Base-by-base conservation (phyloP, 176 grass and related monocot species). In the Oryza australiensis region DNA sequence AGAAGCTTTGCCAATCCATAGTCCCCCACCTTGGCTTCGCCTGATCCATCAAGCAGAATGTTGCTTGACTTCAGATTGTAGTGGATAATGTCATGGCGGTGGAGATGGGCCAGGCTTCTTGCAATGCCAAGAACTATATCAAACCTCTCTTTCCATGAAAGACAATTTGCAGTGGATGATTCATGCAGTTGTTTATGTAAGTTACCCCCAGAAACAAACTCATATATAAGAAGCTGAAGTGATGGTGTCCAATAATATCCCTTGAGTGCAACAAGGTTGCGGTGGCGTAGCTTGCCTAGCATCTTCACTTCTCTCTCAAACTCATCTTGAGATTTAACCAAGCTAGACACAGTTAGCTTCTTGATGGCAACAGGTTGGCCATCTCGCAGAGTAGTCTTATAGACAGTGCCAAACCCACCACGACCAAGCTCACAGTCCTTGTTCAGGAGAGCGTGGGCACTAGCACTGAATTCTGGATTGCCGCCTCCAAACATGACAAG, bases 41-140 rank as follows among this genome's bases (percentile, higher is more conserved):
- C 93, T 12, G 87, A 88, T 37, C 66, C 91, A 90, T 99, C 93
- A 7, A 99, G 87, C 40, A 99, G 83, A 82, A 99, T 80, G 66
- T 99, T 99, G 80, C 85, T 94, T 41, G 97, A 95, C 84, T 99
- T 99, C 62, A 99, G 87, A 80, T 99, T 99, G 82, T 99, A 99
- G 70, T 99, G 97, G 84, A 99, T 94, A 67, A 96, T 82, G 75
- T 91, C 88, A 65, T 91, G 85, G 33, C 80, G 82, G 81, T 99
- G 97, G 23, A 99, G 91, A 82, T 96, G 88, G 64, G 87, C 78
- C 64, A 99, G 86, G 82, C 93, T 99, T 77, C 91, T 99, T 72
- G 97, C 91, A 32, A 92, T 81, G 22, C 90, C 83, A 18, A 99
- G 89, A 82, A 99, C 79, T 85, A 96, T 92, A 78, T 99, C 93